Evolutionary conservation across 225 moss, liverwort and hornwort genomes (phyloP).

Genomic region (Straminergon stramineum): DNA sequence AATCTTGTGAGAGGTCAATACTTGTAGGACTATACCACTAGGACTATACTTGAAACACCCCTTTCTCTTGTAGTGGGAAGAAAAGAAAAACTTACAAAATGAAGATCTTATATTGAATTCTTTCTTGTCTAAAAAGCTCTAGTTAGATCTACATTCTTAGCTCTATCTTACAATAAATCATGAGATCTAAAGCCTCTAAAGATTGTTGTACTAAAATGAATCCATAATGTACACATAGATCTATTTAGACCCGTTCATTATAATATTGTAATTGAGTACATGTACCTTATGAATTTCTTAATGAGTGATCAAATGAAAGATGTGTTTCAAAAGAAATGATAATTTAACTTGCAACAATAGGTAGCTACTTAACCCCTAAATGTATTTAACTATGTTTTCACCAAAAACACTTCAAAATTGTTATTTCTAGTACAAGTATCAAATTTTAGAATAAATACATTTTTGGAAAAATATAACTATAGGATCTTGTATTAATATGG

Average conservation of each 20-base stretch:
- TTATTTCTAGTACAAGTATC: too few species aligned
- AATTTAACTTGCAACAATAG: background rate
- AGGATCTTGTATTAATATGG: too few species aligned
- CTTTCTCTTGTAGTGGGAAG: too few species aligned
- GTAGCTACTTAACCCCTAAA: background rate
- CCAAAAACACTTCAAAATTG: too few species aligned
- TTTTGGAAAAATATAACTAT: too few species aligned
- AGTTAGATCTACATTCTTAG: background rate
- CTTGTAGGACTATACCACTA: too few species aligned
- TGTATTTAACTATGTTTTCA: too few species aligned
- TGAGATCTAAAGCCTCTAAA: background rate
- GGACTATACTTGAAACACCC: too few species aligned
- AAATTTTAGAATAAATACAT: too few species aligned
- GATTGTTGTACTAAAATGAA: background rate
- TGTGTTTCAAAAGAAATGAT: background rate
- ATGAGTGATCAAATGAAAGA: background rate
- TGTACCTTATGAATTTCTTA: background rate
- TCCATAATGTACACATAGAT: background rate
- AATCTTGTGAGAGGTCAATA: too few species aligned
- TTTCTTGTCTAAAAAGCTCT: background rate
- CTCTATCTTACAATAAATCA: background rate
- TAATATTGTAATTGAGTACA: background rate
- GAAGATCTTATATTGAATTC: background rate
- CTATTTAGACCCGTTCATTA: background rate
- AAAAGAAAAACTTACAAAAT: background rate